Evolutionary conservation across 164 flowering plant genomes (phyloP), one percentile per base, ranked within the genome.

Genomic region (Annona squamosa): DNA sequence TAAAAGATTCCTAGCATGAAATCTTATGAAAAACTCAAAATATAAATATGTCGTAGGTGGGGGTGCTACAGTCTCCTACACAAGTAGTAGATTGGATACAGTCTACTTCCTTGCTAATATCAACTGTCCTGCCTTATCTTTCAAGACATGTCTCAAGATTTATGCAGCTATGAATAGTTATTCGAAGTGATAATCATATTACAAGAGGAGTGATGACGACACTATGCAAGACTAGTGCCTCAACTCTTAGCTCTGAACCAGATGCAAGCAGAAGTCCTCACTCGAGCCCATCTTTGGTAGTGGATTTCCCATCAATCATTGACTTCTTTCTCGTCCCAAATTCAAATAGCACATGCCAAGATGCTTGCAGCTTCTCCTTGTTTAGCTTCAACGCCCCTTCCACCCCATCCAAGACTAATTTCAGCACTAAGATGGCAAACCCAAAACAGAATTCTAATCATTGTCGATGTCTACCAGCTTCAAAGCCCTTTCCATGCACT

Each of bases 361-460:
- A 70, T 1, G 77, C 73, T 12, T 56, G 26, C 62, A 75, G 10
- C 64, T 75, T 75, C 70, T 75, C 77, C 5, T 57, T 10, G 57
- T 70, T 75, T 4, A 75, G 57, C 1, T 37, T 46, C 57, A 75
- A 17, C 44, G 70, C 65, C 5, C 3, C 46, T 26, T 75, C 77
- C 44, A 75, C 73, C 43, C 71, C 56, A 68, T 75, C 77, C 43
- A 75, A 41, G 10, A 75, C 65, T n/a, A 10, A 70, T 65, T 0
- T 70, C 70, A 12, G 73, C 77, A 1, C 77, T 73, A 0, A 70
- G 77, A 52, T 75, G 77, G 2, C 65, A 65, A 10, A 65, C 43
- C 69, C 73, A 75, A 45, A 75, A 75, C 3, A 75, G 77, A 75
- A 68, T 75, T 75, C 73, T 69, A 75, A 44, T 75, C 77, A 10